Base-by-base conservation (phyloP, 2,329 filamentous ascomycete genomes). In the Septoria petroselini region DNA sequence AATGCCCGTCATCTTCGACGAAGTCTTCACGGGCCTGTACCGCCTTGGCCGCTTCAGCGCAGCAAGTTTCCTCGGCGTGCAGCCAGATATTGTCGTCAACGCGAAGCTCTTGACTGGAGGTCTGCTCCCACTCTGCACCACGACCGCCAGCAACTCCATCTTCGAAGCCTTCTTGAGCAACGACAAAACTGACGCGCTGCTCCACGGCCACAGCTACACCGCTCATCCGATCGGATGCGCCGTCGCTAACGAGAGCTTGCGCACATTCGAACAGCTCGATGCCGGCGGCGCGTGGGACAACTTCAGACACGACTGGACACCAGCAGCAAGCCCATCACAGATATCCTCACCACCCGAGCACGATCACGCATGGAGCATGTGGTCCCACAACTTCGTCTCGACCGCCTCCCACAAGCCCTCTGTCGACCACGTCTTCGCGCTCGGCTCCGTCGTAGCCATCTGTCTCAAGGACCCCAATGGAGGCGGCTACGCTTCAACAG, bases 131-230 rank as follows among this genome's bases (percentile, higher is more conserved):
- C 78, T 95, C 0, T 88, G 85, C 61, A 79, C 83, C 0, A 95
- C 89, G 0, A 71, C 87, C 3, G 86, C 88, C 0, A 89, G 85
- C 29, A 75, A 89, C 51, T 77, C 76, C 51, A 84, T 94, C 38
- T 93, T 90, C 67, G 63, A 80, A 1, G 80, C 81, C 0, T 94
- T 94, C 63, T 71, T 80, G 9, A 83, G 84, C 44, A 73, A 79
- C 1, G 82, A 88, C 41, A 94, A 93, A 70, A 82, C 80, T 0
- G 86, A 91, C 58, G 88, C 88, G 0, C 70, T 94, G 4, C 72
- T 94, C 3, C 89, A 94, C 59, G 88, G 88, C 0, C 88, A 94
- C 65, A 91, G 86, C 66, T 94, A 94, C 69, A 94, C 88, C 0
- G 88, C 88, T 0, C 88, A 94, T 66, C 78, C 89, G 0, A 79